Evolutionary conservation across 2,329 filamentous ascomycete species (phyloP).

Genomic region (Xylariaceae sp.): DNA sequence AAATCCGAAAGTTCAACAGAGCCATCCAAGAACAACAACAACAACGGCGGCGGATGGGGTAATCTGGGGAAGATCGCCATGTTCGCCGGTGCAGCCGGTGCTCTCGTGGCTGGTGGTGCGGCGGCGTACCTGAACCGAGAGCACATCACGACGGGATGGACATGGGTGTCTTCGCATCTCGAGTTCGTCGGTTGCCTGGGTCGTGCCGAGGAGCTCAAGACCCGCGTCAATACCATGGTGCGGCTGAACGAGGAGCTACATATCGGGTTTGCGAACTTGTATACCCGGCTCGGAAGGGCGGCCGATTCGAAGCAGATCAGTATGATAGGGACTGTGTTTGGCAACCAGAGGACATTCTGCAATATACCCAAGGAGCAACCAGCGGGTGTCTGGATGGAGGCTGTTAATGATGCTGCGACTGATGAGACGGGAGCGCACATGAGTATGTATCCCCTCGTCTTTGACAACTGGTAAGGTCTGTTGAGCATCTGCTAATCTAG

Average conservation of each 20-base stretch:
- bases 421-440: slow-evolving; percentile 82
- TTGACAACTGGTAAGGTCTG: background rate
- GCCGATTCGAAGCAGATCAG: slow-evolving; percentile 50
- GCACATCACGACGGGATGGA: slow-evolving; percentile 67
- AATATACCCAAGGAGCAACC: slow-evolving; percentile 56
- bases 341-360: slow-evolving; percentile 80
- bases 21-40: slow-evolving; percentile 12
- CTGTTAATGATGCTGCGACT: slow-evolving; percentile 69
- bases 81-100: slow-evolving; percentile 76
- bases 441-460: slow-evolving; percentile 40
- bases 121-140: slow-evolving; percentile 84
- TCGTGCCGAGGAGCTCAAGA: slow-evolving; percentile 73
- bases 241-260: slow-evolving; percentile 58
- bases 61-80: slow-evolving; percentile 81
- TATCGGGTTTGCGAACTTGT: slow-evolving; percentile 80
- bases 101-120: slow-evolving; percentile 74
- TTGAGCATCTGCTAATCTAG: slow-evolving; percentile 4
- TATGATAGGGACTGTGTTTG: slow-evolving; percentile 55
- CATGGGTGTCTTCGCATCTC: slow-evolving; percentile 84
- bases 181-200: slow-evolving; percentile 89
- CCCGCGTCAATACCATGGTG: slow-evolving; percentile 65
- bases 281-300: slow-evolving; percentile 72
- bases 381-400: slow-evolving; percentile 59
- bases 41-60: slow-evolving; percentile 52
- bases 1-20: slow-evolving; percentile 5